Evolutionary conservation across 108 stramenopile species (phyloP), one percentile per base, ranked within the genome.

Genomic region (Schizochytrium sp.): DNA sequence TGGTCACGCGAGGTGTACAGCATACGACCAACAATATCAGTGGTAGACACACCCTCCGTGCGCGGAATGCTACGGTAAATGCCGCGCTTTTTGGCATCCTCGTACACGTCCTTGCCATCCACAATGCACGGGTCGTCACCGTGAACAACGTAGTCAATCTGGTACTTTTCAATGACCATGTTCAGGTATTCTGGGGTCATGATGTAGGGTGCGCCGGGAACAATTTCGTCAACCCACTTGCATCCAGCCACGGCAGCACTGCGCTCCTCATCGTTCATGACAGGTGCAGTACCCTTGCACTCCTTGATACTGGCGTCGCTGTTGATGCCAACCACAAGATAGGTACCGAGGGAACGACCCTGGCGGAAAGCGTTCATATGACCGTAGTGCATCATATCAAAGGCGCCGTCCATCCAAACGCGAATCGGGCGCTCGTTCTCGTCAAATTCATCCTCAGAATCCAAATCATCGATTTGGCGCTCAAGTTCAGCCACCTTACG

Each of bases 1-100:
- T 98, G 98, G 46, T 96, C 96, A 87, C 94, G 96, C 17, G 95
- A 97, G 92, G 97, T 94, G 15, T 97, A 90, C 53, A 99, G 88
- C 97, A 99, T 98, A 28, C 99, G 90, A n/a, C 99, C 99, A 7
- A 99, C 97, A 88, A 99, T 97, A 89, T 99, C 99, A 2, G 98
- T 99, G 2, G 99, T 99, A 47, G 96, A 96, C 47, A 99, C 97
- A 12, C 99, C 99, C 91, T 99, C 99, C 19, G 99, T 99, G n/a
- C 99, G 92, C 38, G 98, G 98, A 90, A 99, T 98, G 57, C 92
- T 95, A 58, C 94, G 91, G 90, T 95, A 90, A 12, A 69, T 61
- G 1, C 56, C 88, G 83, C 47, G 40, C 3, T 57, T 87, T 90
- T 92, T 90, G 83, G 94, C 93, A 55, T 88, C 41, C 88, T 93